Evolutionary conservation across 345 rosid species (phyloP), one percentile per base, ranked within the genome.

Genomic region (Eucalyptus polyanthemos): DNA sequence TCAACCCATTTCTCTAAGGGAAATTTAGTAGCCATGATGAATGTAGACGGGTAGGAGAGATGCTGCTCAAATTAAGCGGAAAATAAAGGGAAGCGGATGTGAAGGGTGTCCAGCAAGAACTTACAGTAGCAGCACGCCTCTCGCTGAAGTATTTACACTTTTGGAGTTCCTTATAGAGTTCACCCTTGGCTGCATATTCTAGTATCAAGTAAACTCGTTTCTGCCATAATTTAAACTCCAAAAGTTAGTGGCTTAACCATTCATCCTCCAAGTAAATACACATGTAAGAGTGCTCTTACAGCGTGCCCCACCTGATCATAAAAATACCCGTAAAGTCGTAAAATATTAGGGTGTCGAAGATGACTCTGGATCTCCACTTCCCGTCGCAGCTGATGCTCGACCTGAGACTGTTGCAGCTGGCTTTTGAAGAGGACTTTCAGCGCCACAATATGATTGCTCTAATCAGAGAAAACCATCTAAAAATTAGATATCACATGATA

Each of bases 311-410:
- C 99, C 93, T 97, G 99, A 93, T 98, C 99, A 87, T 98, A 98
- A 90, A 98, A 98, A 91, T 98, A 98, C 86, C 99, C 99, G 90
- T 97, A 98, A 44, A 98, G 97, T 5, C 99, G 93, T 89, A 98
- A 90, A 19, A 98, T 98, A 67, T 97, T 98, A 50, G 99, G 97
- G 91, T 97, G 96, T 4, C 99, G 93, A 69, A 98, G 98, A 93
- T 98, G 99, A 91, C 99, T 97, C 91, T 98, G 99, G 58, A 98
- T 98, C 92, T 98, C 99, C 37, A 98, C 99, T 95, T 98, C 99
- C 17, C 99, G 94, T 15, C 99, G 95, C 12, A 98, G 97, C 92
- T 97, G 99, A 90, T 97, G 99, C 91, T 98, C 99, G 87, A 97
- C 99, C 91, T 97, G 99, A 50, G 99, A 98, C 90, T 98, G 96